Evolutionary conservation across 371 early-diverging fungal species (phyloP).

Genomic region (Rhizopus arrhizus): DNA sequence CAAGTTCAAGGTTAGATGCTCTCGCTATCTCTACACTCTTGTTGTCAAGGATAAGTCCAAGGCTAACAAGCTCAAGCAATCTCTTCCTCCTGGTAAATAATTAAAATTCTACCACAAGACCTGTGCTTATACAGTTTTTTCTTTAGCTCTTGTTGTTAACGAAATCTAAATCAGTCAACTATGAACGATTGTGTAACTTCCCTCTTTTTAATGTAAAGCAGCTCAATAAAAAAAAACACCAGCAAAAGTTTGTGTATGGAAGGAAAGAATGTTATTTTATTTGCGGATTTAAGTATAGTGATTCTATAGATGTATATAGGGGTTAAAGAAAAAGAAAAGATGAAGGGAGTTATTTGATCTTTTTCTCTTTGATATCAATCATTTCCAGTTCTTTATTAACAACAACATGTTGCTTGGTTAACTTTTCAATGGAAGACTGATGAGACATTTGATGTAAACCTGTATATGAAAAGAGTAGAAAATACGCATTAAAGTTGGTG

Average conservation of each 20-base stretch:
- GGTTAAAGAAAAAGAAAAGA: background rate
- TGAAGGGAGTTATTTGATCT: background rate
- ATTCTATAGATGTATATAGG: background rate
- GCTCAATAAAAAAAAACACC: background rate
- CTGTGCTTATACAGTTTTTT: background rate
- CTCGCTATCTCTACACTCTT: conserved; percentile 91
- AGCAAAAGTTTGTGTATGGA: background rate
- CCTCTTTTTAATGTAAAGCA: background rate
- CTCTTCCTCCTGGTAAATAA: conserved; percentile 76
- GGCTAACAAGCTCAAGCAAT: conserved; percentile 92
- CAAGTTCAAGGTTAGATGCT: conserved; percentile 98
- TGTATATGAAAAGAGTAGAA: background rate
- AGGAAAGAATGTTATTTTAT: background rate
- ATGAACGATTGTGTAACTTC: background rate
- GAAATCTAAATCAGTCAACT: conserved; percentile 17
- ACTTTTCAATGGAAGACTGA: conserved; percentile 24
- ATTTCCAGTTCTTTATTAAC: conserved; percentile 15
- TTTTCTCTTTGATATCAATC: background rate
- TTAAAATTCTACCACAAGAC: background rate
- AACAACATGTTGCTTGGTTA: conserved; percentile 11
- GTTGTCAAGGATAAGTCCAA: conserved; percentile 89
- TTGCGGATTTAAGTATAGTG: background rate
- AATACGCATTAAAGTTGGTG: background rate
- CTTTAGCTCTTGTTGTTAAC: conserved; percentile 23
- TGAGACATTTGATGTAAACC: background rate